Conservation (phyloP, 1,284 basidiomycete genomes). For the Flammula alnicola region DNA sequence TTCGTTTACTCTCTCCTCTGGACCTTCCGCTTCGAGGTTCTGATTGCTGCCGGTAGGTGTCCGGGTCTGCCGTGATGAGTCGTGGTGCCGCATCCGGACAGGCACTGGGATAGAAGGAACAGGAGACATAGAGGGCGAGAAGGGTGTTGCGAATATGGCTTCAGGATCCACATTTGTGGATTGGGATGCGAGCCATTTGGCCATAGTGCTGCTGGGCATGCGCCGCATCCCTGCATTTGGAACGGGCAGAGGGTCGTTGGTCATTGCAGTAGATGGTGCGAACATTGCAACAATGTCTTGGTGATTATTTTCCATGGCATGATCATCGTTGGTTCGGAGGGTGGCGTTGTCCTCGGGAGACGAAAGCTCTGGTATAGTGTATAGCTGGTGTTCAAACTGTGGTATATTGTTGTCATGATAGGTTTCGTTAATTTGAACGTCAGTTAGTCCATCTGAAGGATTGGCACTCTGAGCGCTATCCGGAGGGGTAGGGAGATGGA, state of each 20-base stretch:
- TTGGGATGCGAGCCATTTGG: constrained; percentile 24
- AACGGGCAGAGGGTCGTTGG: too few relatives aligned
- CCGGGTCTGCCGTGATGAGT: constrained; percentile 16
- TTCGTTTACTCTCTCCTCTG: too few relatives aligned
- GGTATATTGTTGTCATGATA: constrained; percentile 20
- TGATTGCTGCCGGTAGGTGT: constrained; percentile 13
- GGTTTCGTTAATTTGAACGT: constrained; percentile 19
- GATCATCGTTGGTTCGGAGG: constrained; percentile 11
- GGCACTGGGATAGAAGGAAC: constrained; percentile 20
- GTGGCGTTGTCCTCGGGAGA: constrained; percentile 32
- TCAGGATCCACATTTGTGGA: constrained; percentile 16
- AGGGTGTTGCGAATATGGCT: constrained; percentile 24
- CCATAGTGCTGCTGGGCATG: too few relatives aligned
- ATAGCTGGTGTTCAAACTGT: constrained; percentile 33
- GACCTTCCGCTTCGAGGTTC: too few relatives aligned
- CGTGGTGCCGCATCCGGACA: constrained; percentile 22
- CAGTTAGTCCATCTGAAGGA: constrained; percentile 27
- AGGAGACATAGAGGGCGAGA: constrained; percentile 22
- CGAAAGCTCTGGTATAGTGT: constrained; percentile 38
- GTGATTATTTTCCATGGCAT: constrained; percentile 1
- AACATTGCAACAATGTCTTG: constrained; percentile 4
- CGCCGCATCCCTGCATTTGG: constrained; percentile 23
- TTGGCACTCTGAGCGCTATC: constrained; percentile 30
- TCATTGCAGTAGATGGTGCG: too few relatives aligned
- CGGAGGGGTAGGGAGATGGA: constrained; percentile 38